Conservation (phyloP, 352 stramenopile genomes). For the Pythium guiyangense region DNA sequence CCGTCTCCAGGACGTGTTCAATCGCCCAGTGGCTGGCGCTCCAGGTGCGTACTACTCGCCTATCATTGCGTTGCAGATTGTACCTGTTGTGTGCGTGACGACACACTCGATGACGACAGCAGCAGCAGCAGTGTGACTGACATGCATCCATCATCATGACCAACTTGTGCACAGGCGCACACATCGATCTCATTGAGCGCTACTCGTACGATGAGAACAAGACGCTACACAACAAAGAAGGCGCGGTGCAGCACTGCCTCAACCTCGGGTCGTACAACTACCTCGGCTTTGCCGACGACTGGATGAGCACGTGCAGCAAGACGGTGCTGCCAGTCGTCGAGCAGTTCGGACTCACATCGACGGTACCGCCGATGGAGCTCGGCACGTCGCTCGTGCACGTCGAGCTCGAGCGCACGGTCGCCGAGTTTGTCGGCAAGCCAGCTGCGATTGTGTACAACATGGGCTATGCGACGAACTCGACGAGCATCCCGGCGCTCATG, state of each 20-base stretch:
- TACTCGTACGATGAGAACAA: conserved; percentile 84
- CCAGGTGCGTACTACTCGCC: conserved; percentile 52
- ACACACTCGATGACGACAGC: too few relatives aligned
- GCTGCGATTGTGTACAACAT: too few relatives aligned
- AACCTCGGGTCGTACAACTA: conserved; percentile 99
- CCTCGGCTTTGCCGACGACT: conserved; percentile 99
- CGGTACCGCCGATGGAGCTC: conserved; percentile 67
- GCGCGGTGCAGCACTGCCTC: conserved; percentile 75
- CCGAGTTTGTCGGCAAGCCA: too few relatives aligned
- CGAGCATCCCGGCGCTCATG: too few relatives aligned
- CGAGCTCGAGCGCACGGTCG: conserved; percentile 90
- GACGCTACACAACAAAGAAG: conserved; percentile 67
- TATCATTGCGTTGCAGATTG: too few relatives aligned
- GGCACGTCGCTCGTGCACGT: conserved; percentile 89
- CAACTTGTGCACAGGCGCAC: conserved; percentile 68
- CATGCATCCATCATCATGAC: too few relatives aligned
- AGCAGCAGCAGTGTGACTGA: too few relatives aligned
- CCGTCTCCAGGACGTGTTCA: conserved; percentile 92
- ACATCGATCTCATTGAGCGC: conserved; percentile 95
- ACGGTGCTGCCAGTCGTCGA: conserved; percentile 89
- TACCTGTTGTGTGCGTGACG: too few relatives aligned
- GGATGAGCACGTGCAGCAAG: conserved; percentile 93
- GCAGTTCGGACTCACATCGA: conserved; percentile 78
- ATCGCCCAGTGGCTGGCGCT: conserved; percentile 61
- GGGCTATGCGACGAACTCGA: too few relatives aligned